phyloP scores from a whole-genome alignment of 805 yeast species.

The Metschnikowia aberdeeniae region DNA sequence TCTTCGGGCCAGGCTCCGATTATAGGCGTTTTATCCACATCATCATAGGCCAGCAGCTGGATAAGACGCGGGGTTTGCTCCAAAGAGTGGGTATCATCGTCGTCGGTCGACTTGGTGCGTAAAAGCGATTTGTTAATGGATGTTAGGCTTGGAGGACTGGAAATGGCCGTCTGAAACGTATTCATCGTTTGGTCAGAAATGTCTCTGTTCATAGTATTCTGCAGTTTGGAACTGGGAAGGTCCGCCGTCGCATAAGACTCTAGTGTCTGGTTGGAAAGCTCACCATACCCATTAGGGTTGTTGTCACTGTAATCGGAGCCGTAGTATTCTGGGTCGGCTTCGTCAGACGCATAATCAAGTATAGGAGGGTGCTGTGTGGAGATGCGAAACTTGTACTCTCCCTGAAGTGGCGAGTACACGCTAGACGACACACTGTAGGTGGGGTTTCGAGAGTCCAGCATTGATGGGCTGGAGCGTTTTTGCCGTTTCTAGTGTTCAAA shows the following conservation, averaged over 20 bases:
- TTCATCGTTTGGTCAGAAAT: constrained; percentile 24
- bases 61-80: constrained; percentile 34
- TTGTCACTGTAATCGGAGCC: constrained; percentile 2
- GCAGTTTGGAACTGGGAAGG: background rate
- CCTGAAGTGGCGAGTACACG: constrained; percentile 26
- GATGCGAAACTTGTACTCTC: constrained; percentile 14
- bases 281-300: background rate
- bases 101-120: constrained; percentile 20
- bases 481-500: background rate
- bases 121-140: constrained; percentile 33
- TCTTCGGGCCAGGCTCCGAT: constrained; percentile 14
- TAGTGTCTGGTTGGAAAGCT: constrained; percentile 1
- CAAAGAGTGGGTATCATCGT: constrained; percentile 22
- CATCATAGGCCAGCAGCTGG: constrained; percentile 5
- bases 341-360: constrained; percentile 17
- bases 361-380: constrained; percentile 11
- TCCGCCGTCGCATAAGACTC: background rate
- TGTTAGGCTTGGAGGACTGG: constrained; percentile 26
- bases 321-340: constrained; percentile 7
- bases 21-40: constrained; percentile 30
- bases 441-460: constrained; percentile 1
- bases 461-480: background rate
- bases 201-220: background rate
- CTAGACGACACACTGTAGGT: constrained; percentile 31
- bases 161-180: constrained; percentile 26